Evolutionary conservation across 2,329 filamentous ascomycete species (phyloP), one percentile per base, ranked within the genome.

Genomic region (Pyricularia grisea): DNA sequence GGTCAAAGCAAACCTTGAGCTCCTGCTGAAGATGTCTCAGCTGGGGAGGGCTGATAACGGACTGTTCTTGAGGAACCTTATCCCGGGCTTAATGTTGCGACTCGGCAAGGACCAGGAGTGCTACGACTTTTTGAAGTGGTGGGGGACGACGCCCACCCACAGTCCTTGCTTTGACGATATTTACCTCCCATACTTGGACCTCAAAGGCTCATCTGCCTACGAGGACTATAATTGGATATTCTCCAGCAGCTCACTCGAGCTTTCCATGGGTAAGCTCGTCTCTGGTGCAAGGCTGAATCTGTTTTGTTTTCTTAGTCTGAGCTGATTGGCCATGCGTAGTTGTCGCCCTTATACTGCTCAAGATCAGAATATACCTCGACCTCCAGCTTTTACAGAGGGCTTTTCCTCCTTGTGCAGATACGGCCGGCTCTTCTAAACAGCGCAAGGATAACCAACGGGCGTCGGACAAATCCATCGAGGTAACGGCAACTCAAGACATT

Each of bases 51-150:
- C 4, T 4, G 71, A 72, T 67, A 70, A 66, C 65, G 42, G 42
- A n/a, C 30, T 72, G 58, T 63, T 67, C 50, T 7, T 66, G 68
- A 72, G 72, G 65, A 67, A 67, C 33, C 63, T 71, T 33, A 65
- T 70, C 17, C 69, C 69, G 6, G 55, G 30, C 28, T 72, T 78
- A 25, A 67, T 76, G 67, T 72, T 79, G 50, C 75, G 75, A 27
- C 73, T 78, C 10, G 76, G 72, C 36, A 72, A 71, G 36, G 77
- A 78, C 63, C 77, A 79, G 68, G 75, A 77, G 65, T 77, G 75
- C 73, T 83, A 83, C 72, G 79, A 83, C 71, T 83, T 84, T 68
- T 42, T 83, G 72, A 84, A 82, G 74, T 84, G 80, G 82, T 84
- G 77, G 76, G 73, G 71, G 5, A 76, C 73, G 0, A 71, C 71